Evolutionary conservation across 1,284 basidiomycete genomes (phyloP).

Genomic region (Trichosporon sp.): DNA sequence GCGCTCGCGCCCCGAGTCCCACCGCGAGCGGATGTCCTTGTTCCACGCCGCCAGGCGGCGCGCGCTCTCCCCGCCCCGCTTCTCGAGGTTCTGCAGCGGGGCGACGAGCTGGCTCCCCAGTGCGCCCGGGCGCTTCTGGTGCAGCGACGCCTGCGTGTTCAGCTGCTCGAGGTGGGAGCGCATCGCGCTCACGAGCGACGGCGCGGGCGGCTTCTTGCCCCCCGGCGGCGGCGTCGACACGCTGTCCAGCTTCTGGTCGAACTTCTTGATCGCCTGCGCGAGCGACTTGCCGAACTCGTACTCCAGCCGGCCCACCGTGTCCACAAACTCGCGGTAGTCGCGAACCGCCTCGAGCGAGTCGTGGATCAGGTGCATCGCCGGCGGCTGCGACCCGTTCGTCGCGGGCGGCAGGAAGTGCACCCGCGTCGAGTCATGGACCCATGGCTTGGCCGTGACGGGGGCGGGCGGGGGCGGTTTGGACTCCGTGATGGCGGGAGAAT

Average conservation of each 20-base stretch:
- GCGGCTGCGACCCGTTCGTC: background rate
- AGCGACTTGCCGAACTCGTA: constrained; percentile 20
- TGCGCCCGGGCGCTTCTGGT: constrained; percentile 17
- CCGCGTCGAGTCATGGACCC: constrained; percentile 17
- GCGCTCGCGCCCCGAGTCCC: constrained; percentile 18
- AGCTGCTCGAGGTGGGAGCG: constrained; percentile 18
- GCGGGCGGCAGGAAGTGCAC: constrained; percentile 21
- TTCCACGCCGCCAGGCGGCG: constrained; percentile 16
- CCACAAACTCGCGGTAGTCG: constrained; percentile 27
- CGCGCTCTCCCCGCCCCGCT: constrained; percentile 14
- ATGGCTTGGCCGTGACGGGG: constrained; percentile 5
- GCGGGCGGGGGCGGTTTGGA: background rate
- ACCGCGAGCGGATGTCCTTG: constrained; percentile 21
- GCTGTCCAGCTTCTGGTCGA: constrained; percentile 17
- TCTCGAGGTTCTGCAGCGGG: constrained; percentile 18
- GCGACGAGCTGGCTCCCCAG: constrained; percentile 17
- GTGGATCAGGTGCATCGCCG: constrained; percentile 12
- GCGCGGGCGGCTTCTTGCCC: constrained; percentile 10
- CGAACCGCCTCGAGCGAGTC: constrained; percentile 20
- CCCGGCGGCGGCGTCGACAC: constrained; percentile 8
- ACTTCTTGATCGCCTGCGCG: constrained; percentile 18
- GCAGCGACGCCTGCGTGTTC: constrained; percentile 14
- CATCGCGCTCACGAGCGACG: constrained; percentile 15
- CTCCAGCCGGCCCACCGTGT: constrained; percentile 21
- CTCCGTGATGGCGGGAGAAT: background rate